Evolutionary conservation across 805 yeast species (phyloP).

Genomic region (Sugiyamaella floridensis): DNA sequence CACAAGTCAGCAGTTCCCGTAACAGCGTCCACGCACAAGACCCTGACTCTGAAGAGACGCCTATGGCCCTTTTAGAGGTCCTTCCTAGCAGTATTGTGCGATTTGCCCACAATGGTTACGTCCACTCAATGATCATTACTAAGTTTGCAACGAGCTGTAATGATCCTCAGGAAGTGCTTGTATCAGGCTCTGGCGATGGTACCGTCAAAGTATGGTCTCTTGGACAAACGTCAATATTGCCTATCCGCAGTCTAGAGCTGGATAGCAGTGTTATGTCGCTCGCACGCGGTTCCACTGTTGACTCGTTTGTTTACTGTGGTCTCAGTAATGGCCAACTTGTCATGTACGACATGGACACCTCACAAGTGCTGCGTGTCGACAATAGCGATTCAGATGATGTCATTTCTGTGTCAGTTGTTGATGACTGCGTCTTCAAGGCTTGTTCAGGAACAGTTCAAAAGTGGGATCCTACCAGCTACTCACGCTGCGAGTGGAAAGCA

Average conservation of each 20-base stretch:
- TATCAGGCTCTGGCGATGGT: conserved; percentile 91
- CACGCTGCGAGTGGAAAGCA: conserved; percentile 43
- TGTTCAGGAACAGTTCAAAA: conserved; percentile 45
- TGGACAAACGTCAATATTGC: conserved; percentile 14
- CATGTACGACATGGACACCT: conserved; percentile 81
- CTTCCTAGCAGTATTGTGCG: conserved; percentile 57
- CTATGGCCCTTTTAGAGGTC: conserved; percentile 37
- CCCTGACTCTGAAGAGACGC: not conserved
- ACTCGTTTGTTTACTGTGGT: conserved; percentile 78
- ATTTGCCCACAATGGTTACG: conserved; percentile 89
- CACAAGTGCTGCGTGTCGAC: conserved; percentile 46
- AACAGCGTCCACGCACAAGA: not conserved
- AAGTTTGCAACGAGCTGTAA: conserved; percentile 6
- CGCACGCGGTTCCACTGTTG: conserved; percentile 37
- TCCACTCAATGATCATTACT: conserved; percentile 53
- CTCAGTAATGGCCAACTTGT: conserved; percentile 65
- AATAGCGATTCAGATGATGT: conserved; percentile 42
- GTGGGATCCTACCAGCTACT: conserved; percentile 45
- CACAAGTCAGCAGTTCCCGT: not conserved
- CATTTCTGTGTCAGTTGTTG: conserved; percentile 50
- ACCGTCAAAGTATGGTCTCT: conserved; percentile 72
- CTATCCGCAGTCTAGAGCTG: conserved; percentile 43
- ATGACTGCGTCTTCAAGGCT: conserved; percentile 58
- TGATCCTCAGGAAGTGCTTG: conserved; percentile 33
- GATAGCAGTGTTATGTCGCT: conserved; percentile 61